Evolutionary conservation across 805 yeast species (phyloP).

Genomic region (Metschnikowia koreensis): DNA sequence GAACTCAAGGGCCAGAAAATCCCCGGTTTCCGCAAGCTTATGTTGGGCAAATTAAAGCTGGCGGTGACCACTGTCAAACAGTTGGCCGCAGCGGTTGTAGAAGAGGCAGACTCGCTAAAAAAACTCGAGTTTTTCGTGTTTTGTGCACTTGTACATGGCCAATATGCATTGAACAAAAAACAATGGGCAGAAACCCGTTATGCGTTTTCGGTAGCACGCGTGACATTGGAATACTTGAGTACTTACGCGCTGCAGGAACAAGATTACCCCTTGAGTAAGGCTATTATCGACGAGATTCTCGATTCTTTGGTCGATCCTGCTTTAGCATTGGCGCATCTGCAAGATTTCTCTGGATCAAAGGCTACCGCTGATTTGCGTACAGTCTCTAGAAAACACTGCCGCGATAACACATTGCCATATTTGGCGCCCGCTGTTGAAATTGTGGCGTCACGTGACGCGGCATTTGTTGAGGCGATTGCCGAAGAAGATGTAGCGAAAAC

Average conservation of each 20-base stretch:
- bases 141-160: constrained; percentile 52
- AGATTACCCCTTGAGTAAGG: constrained; percentile 21
- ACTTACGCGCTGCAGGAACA: constrained; percentile 9
- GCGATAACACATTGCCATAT: constrained; percentile 27
- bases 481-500: constrained; percentile 29
- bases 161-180: constrained; percentile 48
- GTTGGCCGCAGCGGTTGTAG: constrained; percentile 39
- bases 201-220: constrained; percentile 58
- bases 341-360: constrained; percentile 25
- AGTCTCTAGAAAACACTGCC: constrained; percentile 44
- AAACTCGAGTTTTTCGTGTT: constrained; percentile 35
- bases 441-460: constrained; percentile 37
- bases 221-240: constrained; percentile 53
- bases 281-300: constrained; percentile 53
- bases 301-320: constrained; percentile 66
- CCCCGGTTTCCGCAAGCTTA: constrained; percentile 45
- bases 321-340: constrained; percentile 51
- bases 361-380: constrained; percentile 48
- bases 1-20: constrained; percentile 51
- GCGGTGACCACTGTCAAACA: constrained; percentile 47
- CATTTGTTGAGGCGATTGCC: constrained; percentile 32
- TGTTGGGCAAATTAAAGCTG: constrained; percentile 66
- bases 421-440: constrained; percentile 41
- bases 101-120: constrained; percentile 34
- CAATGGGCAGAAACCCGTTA: constrained; percentile 55